Evolutionary conservation across 1,139 yeast genomes (phyloP).

Genomic region (Blastobotrys illinoisensis): DNA sequence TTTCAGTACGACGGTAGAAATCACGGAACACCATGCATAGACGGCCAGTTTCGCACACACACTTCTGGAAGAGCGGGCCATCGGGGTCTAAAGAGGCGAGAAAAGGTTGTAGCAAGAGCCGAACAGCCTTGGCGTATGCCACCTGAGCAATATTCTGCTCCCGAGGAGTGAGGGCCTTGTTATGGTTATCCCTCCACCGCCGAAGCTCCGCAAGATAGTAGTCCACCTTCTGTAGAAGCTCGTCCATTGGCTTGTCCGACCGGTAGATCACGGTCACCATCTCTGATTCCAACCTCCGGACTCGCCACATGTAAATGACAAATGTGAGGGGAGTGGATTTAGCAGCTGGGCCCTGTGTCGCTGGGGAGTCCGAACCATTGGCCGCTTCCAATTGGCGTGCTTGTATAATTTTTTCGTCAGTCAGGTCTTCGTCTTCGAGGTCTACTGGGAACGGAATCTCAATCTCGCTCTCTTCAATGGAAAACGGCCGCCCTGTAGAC

Average conservation of each 20-base stretch:
- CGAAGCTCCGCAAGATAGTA: constrained; percentile 20
- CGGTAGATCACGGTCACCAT: constrained; percentile 47
- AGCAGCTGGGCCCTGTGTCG: not conserved
- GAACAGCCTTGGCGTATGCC: constrained; percentile 51
- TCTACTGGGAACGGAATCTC: constrained; percentile 43
- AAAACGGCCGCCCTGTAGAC: constrained; percentile 54
- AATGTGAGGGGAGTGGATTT: constrained; percentile 34
- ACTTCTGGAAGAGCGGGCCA: constrained; percentile 50
- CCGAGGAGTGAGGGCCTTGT: constrained; percentile 12
- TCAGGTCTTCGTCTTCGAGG: constrained; percentile 22
- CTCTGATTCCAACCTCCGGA: constrained; percentile 51
- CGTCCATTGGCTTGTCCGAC: constrained; percentile 30
- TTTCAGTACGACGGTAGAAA: constrained; percentile 51
- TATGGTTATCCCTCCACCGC: constrained; percentile 19
- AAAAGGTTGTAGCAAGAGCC: constrained; percentile 54
- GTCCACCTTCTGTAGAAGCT: constrained; percentile 25
- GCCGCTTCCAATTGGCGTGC: constrained; percentile 9
- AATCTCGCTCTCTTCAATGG: constrained; percentile 43
- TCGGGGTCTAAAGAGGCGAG: constrained; percentile 51
- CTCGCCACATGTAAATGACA: constrained; percentile 47
- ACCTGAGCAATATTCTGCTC: constrained; percentile 40
- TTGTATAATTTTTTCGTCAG: constrained; percentile 16
- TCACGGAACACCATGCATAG: constrained; percentile 54
- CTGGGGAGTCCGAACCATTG: not conserved
- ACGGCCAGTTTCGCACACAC: constrained; percentile 62